These are phyloP conservation scores for Trametes cingulata DNA, from an alignment of 768 basidiomycete genomes.

Conservation along the genomic window DNA sequence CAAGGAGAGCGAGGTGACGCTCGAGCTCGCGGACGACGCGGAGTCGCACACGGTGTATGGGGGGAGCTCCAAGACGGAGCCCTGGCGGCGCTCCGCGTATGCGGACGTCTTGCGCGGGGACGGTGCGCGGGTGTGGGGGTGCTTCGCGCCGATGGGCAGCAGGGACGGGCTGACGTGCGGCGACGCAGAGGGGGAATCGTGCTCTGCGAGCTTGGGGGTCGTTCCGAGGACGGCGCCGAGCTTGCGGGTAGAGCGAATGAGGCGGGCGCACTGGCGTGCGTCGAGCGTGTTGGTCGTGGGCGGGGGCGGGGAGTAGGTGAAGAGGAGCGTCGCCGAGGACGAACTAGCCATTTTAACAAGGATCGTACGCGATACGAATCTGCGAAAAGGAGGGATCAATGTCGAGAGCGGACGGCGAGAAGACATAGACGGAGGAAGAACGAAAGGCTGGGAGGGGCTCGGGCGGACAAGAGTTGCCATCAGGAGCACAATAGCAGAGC, in stretches of 20 bases:
- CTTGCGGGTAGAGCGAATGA: conserved; percentile 59
- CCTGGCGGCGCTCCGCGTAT: conserved; percentile 18
- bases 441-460: neutral
- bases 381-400: too few species aligned
- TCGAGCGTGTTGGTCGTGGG: conserved; percentile 62
- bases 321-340: too few species aligned
- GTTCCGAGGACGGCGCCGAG: conserved; percentile 57
- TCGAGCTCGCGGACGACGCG: conserved; percentile 23
- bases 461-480: neutral
- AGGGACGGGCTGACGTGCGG: neutral
- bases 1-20: conserved; percentile 26
- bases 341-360: too few species aligned
- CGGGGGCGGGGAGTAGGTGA: conserved; percentile 36
- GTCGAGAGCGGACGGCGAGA: too few species aligned
- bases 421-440: too few species aligned
- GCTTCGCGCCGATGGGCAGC: conserved; percentile 5
- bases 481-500: neutral
- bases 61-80: conserved; percentile 16
- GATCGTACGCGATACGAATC: too few species aligned
- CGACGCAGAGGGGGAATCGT: too few species aligned
- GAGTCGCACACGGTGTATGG: conserved; percentile 16
- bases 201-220: conserved; percentile 57
- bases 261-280: conserved; percentile 49
- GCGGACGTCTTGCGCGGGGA: conserved; percentile 2
- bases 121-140: neutral